phyloP scores from a whole-genome alignment of 192 early-diverging fungal genomes.

The Coemansia sp. region DNA sequence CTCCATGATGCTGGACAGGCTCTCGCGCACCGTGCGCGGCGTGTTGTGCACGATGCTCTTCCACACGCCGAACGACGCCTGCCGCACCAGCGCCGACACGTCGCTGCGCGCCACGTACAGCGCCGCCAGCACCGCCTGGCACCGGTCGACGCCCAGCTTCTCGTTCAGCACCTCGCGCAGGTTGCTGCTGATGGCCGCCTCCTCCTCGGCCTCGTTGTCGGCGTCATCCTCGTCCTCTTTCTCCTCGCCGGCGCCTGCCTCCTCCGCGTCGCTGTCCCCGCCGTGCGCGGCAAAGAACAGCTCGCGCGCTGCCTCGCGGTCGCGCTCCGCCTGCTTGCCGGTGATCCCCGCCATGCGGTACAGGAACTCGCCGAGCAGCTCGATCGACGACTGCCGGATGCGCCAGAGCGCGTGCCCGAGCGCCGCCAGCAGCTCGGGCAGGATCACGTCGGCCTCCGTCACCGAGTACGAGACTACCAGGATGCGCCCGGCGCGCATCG shows the following conservation, averaged over 20 bases:
- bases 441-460: constrained; percentile 81
- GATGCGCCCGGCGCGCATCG: constrained; percentile 89
- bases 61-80: constrained; percentile 90
- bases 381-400: constrained; percentile 91
- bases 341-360: constrained; percentile 88
- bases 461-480: constrained; percentile 90
- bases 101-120: constrained; percentile 94
- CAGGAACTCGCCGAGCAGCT: constrained; percentile 93
- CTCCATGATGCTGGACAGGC: constrained; percentile 87
- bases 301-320: constrained; percentile 47
- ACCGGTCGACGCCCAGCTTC: constrained; percentile 84
- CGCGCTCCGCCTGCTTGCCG: constrained; percentile 60
- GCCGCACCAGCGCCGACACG: constrained; percentile 76
- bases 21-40: constrained; percentile 95
- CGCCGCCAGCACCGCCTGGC: constrained; percentile 81
- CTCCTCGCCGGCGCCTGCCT: constrained; percentile 25
- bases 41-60: constrained; percentile 95
- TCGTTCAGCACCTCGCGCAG: constrained; percentile 61
- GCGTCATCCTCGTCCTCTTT: constrained; percentile 16
- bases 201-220: constrained; percentile 36
- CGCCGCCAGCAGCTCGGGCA: constrained; percentile 89
- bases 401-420: constrained; percentile 94
- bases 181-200: constrained; percentile 35
- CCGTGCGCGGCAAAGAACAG: constrained; percentile 46
- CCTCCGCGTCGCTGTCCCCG: constrained; percentile 55